These are phyloP conservation scores for Usnea hakonensis DNA, from an alignment of 495 filamentous ascomycete species.

Conservation along the genomic window DNA sequence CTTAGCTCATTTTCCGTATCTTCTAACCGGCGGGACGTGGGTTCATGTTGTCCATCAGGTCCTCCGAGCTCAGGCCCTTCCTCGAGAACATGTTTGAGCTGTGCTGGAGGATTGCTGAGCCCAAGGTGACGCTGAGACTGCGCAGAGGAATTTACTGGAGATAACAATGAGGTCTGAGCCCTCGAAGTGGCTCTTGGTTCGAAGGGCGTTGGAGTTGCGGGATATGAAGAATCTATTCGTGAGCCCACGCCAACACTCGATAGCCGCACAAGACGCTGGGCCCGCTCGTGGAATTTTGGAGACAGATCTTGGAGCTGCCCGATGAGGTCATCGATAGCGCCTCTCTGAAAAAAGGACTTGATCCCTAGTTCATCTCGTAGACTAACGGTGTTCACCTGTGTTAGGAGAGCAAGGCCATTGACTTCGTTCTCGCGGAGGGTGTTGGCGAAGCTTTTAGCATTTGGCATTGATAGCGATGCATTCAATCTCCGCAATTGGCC, in stretches of 20 bases:
- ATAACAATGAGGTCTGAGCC: not conserved
- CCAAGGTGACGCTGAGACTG: not conserved
- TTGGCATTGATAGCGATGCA: conserved; percentile 35
- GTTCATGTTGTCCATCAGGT: not conserved
- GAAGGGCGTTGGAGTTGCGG: not conserved
- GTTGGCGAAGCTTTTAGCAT: conserved; percentile 42
- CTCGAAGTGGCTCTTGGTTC: not conserved
- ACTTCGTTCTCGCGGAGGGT: conserved; percentile 51
- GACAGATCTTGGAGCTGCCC: conserved; percentile 38
- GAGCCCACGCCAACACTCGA: conserved; percentile 5
- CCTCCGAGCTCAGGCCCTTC: not conserved
- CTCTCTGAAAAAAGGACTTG: conserved; percentile 38
- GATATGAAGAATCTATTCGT: not conserved
- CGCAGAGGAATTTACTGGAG: not conserved
- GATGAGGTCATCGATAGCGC: conserved; percentile 40
- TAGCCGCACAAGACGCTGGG: not conserved
- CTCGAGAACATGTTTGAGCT: not conserved
- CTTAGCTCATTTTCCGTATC: not conserved
- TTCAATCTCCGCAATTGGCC: conserved; percentile 27
- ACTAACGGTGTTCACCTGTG: conserved; percentile 36
- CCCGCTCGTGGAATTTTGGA: conserved; percentile 30
- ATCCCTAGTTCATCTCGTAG: conserved; percentile 47
- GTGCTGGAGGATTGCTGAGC: not conserved
- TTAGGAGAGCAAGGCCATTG: conserved; percentile 54
- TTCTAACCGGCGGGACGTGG: not conserved